Conservation (phyloP, 2,329 filamentous ascomycete species). For the Chaetomium sp. region DNA sequence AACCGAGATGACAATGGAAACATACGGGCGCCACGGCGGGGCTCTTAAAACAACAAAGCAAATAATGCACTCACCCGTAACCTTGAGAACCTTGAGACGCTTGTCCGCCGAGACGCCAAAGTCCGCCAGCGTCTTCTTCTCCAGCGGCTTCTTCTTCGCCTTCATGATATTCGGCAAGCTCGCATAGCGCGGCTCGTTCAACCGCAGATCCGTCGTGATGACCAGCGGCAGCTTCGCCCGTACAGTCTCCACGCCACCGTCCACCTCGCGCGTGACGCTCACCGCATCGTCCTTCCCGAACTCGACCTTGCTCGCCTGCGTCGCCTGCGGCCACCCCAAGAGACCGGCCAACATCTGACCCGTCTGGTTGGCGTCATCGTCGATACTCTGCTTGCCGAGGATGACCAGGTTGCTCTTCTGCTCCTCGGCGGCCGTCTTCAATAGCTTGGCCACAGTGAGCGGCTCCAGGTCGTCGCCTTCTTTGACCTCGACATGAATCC, state of each 20-base stretch:
- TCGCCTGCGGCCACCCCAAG: slow-evolving; percentile 89
- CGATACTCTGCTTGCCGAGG: slow-evolving; percentile 95
- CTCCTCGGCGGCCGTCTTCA: slow-evolving; percentile 70
- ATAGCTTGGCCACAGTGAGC: slow-evolving; percentile 83
- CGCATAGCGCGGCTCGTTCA: slow-evolving; percentile 94
- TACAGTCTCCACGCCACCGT: slow-evolving; percentile 90
- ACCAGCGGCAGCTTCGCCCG: slow-evolving; percentile 81
- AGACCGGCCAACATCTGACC: slow-evolving; percentile 96
- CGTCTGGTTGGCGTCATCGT: slow-evolving; percentile 92
- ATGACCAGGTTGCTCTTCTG: slow-evolving; percentile 90
- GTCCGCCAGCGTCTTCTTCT: slow-evolving; percentile 83
- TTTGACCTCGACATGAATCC: slow-evolving; percentile 75
- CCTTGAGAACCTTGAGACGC: slow-evolving; percentile 84
- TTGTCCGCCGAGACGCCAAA: slow-evolving; percentile 68
- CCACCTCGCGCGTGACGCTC: slow-evolving; percentile 83
- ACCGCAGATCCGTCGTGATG: slow-evolving; percentile 85
- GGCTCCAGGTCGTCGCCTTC: slow-evolving; percentile 78
- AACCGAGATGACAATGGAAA: slow-evolving; percentile 7
- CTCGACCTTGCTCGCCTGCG: slow-evolving; percentile 79
- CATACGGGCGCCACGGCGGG: background rate
- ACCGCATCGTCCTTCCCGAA: slow-evolving; percentile 65
- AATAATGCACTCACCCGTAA: slow-evolving; percentile 52
- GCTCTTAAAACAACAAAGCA: background rate
- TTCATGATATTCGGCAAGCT: slow-evolving; percentile 99
- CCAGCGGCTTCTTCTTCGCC: slow-evolving; percentile 99